Percentiles rank a stretch among this genome's conserved stretches.
Conservation (phyloP, 208 protist genomes). For the Trypanosoma caninum region DNA sequence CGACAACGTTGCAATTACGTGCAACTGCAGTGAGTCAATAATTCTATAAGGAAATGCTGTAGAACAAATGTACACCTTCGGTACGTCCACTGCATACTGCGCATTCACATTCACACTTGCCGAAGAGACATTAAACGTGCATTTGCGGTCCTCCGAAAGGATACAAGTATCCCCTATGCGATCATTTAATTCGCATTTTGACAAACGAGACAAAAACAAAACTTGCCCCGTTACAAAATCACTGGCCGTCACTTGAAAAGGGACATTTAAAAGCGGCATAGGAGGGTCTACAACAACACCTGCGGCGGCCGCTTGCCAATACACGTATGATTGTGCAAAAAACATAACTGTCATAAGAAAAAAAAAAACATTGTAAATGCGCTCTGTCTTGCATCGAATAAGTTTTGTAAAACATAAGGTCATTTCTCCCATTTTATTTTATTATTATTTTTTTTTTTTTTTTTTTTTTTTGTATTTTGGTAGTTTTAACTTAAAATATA, state of each 20-base stretch:
- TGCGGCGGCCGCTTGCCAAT: not conserved
- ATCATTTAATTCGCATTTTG: slow-evolving; percentile 20
- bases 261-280: slow-evolving; percentile 48
- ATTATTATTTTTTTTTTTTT: not conserved
- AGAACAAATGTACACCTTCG: slow-evolving; percentile 52
- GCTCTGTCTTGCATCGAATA: not conserved
- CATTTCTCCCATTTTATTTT: not conserved
- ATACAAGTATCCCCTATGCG: slow-evolving; percentile 32
- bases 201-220: slow-evolving; percentile 35
- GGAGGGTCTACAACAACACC: slow-evolving; percentile 8
- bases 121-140: slow-evolving; percentile 41
- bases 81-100: slow-evolving; percentile 24
- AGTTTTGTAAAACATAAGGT: not conserved
- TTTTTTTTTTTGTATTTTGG: slow-evolving; percentile 10
- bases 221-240: slow-evolving; percentile 18
- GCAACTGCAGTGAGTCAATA: slow-evolving; percentile 31
- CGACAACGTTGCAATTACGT: slow-evolving; percentile 27
- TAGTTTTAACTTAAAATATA: no score
- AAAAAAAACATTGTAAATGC: slow-evolving; percentile 21
- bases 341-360: slow-evolving; percentile 11
- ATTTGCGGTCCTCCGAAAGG: slow-evolving; percentile 27
- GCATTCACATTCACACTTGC: slow-evolving; percentile 23
- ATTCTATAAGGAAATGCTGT: slow-evolving; percentile 18
- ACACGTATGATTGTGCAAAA: not conserved
- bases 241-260: slow-evolving; percentile 37